Conservation (phyloP, 257 asterid genomes). For the Cynanchum wilfordii region DNA sequence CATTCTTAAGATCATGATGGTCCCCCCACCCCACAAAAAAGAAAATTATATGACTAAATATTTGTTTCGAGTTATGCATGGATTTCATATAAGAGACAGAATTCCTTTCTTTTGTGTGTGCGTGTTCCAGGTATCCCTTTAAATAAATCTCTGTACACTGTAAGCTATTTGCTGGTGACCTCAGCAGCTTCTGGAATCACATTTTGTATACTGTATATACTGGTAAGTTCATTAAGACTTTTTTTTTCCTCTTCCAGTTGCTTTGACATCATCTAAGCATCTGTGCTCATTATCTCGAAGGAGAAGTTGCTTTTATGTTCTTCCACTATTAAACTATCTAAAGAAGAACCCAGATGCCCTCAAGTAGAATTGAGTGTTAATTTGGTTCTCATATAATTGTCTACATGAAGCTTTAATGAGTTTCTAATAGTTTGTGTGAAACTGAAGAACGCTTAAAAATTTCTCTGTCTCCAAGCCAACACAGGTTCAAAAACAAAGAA, state of each 20-base stretch:
- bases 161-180: constrained; percentile 71
- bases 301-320: neutral
- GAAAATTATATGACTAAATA: neutral
- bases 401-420: neutral
- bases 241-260: neutral
- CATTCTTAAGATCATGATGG: neutral
- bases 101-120: constrained; percentile 1
- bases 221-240: constrained; percentile 32
- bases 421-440: neutral
- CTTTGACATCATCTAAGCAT: neutral
- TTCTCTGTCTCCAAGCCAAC: neutral
- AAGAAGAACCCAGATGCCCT: neutral
- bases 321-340: neutral
- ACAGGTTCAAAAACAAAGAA: neutral
- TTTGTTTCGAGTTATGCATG: neutral
- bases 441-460: too few species aligned
- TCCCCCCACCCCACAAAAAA: neutral
- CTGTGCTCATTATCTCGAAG: neutral
- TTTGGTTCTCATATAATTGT: neutral
- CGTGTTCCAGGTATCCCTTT: constrained; percentile 61
- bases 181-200: constrained; percentile 76
- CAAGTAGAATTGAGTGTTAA: neutral
- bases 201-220: constrained; percentile 53
- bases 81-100: neutral
- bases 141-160: constrained; percentile 70